These are phyloP conservation scores for Podospora pseudocomata DNA, from an alignment of 495 filamentous ascomycete species.

Conservation along the genomic window DNA sequence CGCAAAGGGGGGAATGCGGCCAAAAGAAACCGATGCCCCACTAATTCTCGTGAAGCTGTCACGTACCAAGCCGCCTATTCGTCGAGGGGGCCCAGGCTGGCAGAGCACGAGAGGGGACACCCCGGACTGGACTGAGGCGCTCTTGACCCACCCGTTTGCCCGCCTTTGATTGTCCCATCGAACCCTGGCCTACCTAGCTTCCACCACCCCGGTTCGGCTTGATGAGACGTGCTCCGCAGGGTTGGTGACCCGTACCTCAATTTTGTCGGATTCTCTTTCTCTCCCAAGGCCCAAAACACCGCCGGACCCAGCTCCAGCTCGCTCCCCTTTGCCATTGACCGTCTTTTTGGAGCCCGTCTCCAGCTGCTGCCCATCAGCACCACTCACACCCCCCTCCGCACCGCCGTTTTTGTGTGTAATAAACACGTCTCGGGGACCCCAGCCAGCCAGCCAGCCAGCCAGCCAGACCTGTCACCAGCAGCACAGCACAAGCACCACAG, in stretches of 20 bases:
- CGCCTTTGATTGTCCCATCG: constrained; percentile 27
- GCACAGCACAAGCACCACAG: background rate
- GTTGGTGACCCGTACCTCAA: constrained; percentile 25
- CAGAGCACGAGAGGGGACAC: constrained; percentile 10
- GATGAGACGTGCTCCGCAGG: constrained; percentile 28
- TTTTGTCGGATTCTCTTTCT: constrained; percentile 14
- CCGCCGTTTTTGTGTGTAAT: constrained; percentile 3
- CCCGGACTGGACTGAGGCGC: constrained; percentile 19
- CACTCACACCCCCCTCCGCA: constrained; percentile 1
- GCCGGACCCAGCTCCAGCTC: constrained; percentile 19
- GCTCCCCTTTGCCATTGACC: constrained; percentile 18
- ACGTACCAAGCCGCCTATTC: constrained; percentile 12
- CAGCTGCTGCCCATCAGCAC: background rate
- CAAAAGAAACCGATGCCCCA: constrained; percentile 1
- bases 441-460: background rate
- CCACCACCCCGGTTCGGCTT: constrained; percentile 26
- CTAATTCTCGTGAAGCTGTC: constrained; percentile 3
- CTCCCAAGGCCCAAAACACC: constrained; percentile 18
- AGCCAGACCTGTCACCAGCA: background rate
- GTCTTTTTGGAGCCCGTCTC: constrained; percentile 13
- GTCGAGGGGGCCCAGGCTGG: constrained; percentile 13
- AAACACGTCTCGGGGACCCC: constrained; percentile 13
- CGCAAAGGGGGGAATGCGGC: constrained; percentile 3
- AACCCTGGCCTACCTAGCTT: constrained; percentile 18
- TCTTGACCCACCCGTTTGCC: constrained; percentile 27